Percentiles rank a stretch among this genome's conserved stretches.
phyloP scores from a whole-genome alignment of 176 grass and related monocot genomes.

The Ananas comosus region DNA sequence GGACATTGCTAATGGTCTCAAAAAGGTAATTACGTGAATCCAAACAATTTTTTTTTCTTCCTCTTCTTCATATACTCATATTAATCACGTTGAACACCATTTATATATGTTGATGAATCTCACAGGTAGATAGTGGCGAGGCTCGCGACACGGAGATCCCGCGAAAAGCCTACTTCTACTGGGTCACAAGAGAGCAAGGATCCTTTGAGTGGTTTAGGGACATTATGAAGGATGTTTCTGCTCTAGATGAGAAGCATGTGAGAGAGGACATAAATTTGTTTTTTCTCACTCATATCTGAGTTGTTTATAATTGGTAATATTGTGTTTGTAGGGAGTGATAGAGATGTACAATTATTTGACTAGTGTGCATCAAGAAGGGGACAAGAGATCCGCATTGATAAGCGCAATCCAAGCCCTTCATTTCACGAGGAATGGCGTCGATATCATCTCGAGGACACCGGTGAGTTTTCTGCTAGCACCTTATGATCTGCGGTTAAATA shows the following conservation, averaged over 20 bases:
- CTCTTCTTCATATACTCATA: background rate
- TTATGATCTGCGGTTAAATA: conserved; percentile 1
- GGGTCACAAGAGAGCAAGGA: conserved; percentile 71
- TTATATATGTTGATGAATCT: conserved; percentile 6
- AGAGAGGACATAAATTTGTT: background rate
- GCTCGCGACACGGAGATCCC: background rate
- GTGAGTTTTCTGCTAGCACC: conserved; percentile 12
- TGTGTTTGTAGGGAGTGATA: conserved; percentile 39
- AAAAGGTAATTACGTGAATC: conserved; percentile 20
- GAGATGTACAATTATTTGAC: conserved; percentile 79
- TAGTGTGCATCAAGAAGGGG: conserved; percentile 52
- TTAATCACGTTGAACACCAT: background rate
- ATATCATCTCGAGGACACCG: conserved; percentile 63
- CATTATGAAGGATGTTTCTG: conserved; percentile 64
- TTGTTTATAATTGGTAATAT: background rate
- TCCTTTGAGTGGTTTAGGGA: conserved; percentile 75
- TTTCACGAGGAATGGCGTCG: conserved; percentile 53
- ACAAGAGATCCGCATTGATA: conserved; percentile 55
- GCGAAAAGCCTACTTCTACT: conserved; percentile 63
- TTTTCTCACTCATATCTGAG: background rate
- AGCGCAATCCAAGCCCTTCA: conserved; percentile 63
- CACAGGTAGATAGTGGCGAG: conserved; percentile 3
- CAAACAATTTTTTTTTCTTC: background rate
- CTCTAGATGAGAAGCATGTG: conserved; percentile 43
- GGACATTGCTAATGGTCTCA: conserved; percentile 46